Evolutionary conservation across 2,329 filamentous ascomycete species (phyloP).

Genomic region (Pyrenochaeta sp.): DNA sequence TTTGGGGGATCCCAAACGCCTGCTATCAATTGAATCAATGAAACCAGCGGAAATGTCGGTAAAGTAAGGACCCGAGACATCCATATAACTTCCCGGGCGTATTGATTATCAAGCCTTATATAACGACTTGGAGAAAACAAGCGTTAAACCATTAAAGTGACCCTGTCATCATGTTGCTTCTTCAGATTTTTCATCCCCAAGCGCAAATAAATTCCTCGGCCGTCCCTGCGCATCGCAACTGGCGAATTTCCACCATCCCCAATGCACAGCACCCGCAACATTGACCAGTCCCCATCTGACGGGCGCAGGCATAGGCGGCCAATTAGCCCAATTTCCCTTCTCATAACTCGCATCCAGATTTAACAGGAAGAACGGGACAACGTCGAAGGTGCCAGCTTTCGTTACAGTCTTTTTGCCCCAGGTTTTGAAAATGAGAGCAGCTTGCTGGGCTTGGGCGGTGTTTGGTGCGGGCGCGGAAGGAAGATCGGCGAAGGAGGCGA

Average conservation of each 20-base stretch:
- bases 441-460: slow-evolving; percentile 55
- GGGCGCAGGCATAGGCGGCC: slow-evolving; percentile 70
- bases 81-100: neutral
- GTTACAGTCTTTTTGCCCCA: slow-evolving; percentile 72
- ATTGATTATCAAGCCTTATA: neutral
- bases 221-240: slow-evolving; percentile 65
- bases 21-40: neutral
- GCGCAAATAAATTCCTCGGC: slow-evolving; percentile 55
- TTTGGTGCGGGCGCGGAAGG: slow-evolving; percentile 59
- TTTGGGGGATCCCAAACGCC: too few relatives aligned
- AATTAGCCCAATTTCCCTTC: slow-evolving; percentile 67
- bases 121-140: neutral
- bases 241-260: slow-evolving; percentile 70
- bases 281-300: slow-evolving; percentile 69
- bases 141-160: neutral
- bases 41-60: neutral
- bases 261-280: slow-evolving; percentile 64
- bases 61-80: neutral
- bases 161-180: neutral
- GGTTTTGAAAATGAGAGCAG: slow-evolving; percentile 63
- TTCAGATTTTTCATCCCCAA: neutral
- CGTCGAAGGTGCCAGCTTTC: slow-evolving; percentile 67
- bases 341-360: slow-evolving; percentile 69
- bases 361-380: slow-evolving; percentile 70
- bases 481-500: slow-evolving; percentile 53